Evolutionary conservation across 2,329 filamentous ascomycete species (phyloP), one percentile per base, ranked within the genome.

Genomic region (Curvularia lunata): DNA sequence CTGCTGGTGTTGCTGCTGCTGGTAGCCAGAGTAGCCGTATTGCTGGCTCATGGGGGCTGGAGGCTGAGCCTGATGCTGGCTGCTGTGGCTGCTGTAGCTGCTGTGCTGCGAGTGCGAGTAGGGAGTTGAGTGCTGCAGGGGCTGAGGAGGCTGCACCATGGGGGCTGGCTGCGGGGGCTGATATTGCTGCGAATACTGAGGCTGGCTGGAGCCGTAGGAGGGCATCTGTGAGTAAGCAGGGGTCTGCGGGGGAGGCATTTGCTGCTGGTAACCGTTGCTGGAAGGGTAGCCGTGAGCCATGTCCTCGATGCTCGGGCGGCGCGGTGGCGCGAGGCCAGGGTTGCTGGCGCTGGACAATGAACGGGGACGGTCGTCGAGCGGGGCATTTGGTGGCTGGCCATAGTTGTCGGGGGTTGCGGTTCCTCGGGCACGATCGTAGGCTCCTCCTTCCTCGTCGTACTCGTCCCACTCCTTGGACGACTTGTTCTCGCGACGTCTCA

Each of bases 401-500:
- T 83, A 84, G 5, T 74, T 69, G 58, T 83, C 82, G 1, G 83
- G 82, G 2, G 82, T 84, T 5, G 79, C 75, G 48, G 80, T 84
- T 64, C 81, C 79, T 62, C 83, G 79, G 4, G 79, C 74, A 40
- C 79, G 79, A 16, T 80, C 77, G 61, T 82, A 82, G 6, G 76
- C 77, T 41, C 61, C 65, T n/a, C 75, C 76, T n/a, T 84, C 82
- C 9, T 84, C 84, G 12, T 86, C 83, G 59, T 85, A 88, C 19
- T 71, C 84, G n/a, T 91, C 87, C 72, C 88, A 89, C 21, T 90
- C 86, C 64, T 86, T 85, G 48, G 80, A 81, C 10, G 82, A 79
- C 79, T 94, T 93, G 60, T 85, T 85, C 59, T 92, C 90, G 37
- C 92, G 88, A 72, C 91, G 89, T 77, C 92, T 88, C 91, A 97